Evolutionary conservation across 208 protist species (phyloP).

Genomic region (Crithidia bombi): DNA sequence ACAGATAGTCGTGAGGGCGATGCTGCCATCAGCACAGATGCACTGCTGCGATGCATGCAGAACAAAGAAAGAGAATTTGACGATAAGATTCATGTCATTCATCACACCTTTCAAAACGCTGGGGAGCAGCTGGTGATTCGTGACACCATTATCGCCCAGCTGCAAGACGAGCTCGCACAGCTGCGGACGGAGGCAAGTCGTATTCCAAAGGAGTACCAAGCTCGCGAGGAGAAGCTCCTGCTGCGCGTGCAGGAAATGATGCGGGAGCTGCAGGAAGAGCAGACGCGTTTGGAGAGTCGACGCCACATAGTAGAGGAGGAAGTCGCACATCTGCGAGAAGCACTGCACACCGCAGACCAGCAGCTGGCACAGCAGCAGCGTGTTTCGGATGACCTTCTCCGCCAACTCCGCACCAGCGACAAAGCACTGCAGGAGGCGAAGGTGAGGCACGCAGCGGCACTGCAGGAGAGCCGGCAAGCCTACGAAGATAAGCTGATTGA

Average conservation of each 20-base stretch:
- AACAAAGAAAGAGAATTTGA: slow-evolving; percentile 81
- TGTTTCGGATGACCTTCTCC: slow-evolving; percentile 26
- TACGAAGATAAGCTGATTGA: slow-evolving; percentile 34
- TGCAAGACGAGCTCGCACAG: slow-evolving; percentile 58
- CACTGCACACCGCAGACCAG: slow-evolving; percentile 25
- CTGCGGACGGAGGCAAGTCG: slow-evolving; percentile 32
- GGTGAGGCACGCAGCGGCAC: slow-evolving; percentile 20
- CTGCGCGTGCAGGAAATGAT: slow-evolving; percentile 34
- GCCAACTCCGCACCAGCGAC: slow-evolving; percentile 30
- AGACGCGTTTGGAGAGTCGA: slow-evolving; percentile 11
- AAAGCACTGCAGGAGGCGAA: slow-evolving; percentile 26
- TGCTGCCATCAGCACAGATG: slow-evolving; percentile 32
- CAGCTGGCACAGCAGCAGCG: slow-evolving; percentile 35
- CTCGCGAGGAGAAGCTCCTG: slow-evolving; percentile 30
- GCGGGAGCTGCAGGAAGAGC: slow-evolving; percentile 29
- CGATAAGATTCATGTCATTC: slow-evolving; percentile 72
- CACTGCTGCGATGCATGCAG: slow-evolving; percentile 52
- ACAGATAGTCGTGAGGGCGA: slow-evolving; percentile 13
- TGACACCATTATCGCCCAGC: slow-evolving; percentile 70
- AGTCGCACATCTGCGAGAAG: slow-evolving; percentile 21
- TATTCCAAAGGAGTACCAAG: slow-evolving; percentile 33
- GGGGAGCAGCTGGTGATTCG: slow-evolving; percentile 65
- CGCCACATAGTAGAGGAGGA: slow-evolving; percentile 28
- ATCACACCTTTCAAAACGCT: slow-evolving; percentile 73
- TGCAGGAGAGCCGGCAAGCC: slow-evolving; percentile 36